phyloP scores from a whole-genome alignment of 306 rosid genomes.

The Dryas octopetala region DNA sequence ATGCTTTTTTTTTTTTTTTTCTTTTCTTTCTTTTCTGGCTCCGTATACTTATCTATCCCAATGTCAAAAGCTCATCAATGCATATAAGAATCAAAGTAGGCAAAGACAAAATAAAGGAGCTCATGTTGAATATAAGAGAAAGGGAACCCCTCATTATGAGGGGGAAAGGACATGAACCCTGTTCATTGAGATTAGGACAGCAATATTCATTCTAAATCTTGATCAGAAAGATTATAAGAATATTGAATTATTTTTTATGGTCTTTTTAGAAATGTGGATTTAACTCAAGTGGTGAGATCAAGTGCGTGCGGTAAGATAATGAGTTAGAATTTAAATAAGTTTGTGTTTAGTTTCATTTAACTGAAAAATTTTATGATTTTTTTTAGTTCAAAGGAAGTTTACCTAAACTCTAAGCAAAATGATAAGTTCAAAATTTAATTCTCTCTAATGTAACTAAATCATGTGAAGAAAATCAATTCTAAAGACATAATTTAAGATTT shows the following conservation, averaged over 20 bases:
- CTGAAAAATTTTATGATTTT: too few species aligned
- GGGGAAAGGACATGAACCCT: neutral
- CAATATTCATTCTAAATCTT: neutral
- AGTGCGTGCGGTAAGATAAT: too few species aligned
- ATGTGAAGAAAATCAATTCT: too few species aligned
- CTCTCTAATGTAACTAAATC: too few species aligned
- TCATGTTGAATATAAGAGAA: neutral
- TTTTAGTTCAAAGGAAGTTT: too few species aligned
- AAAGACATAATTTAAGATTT: too few species aligned
- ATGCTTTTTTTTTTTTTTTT: conserved; percentile 4
- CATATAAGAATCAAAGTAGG: conserved; percentile 7
- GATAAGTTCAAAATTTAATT: too few species aligned
- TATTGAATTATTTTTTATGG: neutral
- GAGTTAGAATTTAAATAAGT: too few species aligned
- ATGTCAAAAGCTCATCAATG: conserved; percentile 31
- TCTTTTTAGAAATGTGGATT: too few species aligned
- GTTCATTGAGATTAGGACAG: neutral
- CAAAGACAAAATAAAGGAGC: conserved; percentile 12
- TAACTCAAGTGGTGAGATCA: too few species aligned
- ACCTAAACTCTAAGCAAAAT: too few species aligned
- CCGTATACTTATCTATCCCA: neutral
- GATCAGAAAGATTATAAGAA: neutral
- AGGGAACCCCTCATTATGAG: neutral
- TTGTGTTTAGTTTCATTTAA: too few species aligned
- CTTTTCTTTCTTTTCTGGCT: neutral